Evolutionary conservation across 164 flowering plant species (phyloP).

Genomic region (Chimonanthus praecox): DNA sequence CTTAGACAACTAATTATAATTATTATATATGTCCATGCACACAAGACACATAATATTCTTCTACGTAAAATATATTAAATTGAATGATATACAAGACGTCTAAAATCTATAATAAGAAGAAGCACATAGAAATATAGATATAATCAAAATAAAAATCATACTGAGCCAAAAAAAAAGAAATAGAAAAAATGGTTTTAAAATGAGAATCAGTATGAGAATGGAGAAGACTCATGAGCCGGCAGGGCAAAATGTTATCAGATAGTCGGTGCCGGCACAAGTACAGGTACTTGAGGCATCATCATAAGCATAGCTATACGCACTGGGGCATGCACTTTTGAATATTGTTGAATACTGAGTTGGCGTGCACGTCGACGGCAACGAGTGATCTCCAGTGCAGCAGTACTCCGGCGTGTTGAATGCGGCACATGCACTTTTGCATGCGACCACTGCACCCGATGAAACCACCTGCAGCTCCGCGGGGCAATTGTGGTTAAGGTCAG

Average conservation of each 20-base stretch:
- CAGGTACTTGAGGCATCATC: conserved; percentile 84
- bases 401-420: conserved; percentile 70
- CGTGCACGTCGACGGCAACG: conserved; percentile 63
- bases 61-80: too few relatives aligned
- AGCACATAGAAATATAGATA: too few relatives aligned
- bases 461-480: conserved; percentile 61
- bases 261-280: conserved; percentile 77
- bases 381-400: conserved; percentile 78
- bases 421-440: conserved; percentile 89
- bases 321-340: conserved; percentile 86
- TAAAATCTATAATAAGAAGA: too few relatives aligned
- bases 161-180: too few relatives aligned
- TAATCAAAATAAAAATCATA: too few relatives aligned
- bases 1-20: too few relatives aligned
- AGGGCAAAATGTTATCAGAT: conserved; percentile 83
- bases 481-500: conserved; percentile 65
- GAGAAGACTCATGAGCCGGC: not conserved
- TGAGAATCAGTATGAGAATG: not conserved
- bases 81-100: too few relatives aligned
- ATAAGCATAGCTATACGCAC: conserved; percentile 89
- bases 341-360: conserved; percentile 66
- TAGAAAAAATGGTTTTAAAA: too few relatives aligned
- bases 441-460: conserved; percentile 48
- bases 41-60: too few relatives aligned
- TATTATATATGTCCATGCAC: too few relatives aligned